Evolutionary conservation across 2,329 filamentous ascomycete genomes (phyloP).

Genomic region (Cercospora janseana): DNA sequence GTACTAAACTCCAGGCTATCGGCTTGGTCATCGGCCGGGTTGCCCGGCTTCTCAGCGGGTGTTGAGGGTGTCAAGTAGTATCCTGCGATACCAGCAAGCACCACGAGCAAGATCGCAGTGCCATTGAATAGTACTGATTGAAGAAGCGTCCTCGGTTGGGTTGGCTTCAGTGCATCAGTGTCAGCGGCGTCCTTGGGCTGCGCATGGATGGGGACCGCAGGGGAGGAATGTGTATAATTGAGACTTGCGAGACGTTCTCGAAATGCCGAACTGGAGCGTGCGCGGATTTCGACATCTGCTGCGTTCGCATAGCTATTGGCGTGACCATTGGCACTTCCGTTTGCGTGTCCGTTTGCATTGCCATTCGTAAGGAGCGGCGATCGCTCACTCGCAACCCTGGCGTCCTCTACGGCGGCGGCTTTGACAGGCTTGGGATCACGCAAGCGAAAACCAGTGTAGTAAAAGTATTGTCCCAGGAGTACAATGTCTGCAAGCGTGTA

Average conservation of each 20-base stretch:
- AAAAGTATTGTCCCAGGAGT: constrained; percentile 85
- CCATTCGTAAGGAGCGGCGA: constrained; percentile 39
- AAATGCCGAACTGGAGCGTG: constrained; percentile 41
- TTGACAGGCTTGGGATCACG: constrained; percentile 62
- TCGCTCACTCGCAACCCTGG: constrained; percentile 34
- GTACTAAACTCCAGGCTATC: constrained; percentile 65
- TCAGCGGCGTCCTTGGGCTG: constrained; percentile 40
- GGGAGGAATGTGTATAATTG: constrained; percentile 69
- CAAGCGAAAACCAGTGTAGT: constrained; percentile 85
- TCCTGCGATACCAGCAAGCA: constrained; percentile 75
- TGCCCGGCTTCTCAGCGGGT: constrained; percentile 26
- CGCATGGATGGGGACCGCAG: constrained; percentile 75
- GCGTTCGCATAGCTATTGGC: constrained; percentile 21
- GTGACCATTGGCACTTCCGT: constrained; percentile 2
- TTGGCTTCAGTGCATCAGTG: constrained; percentile 39
- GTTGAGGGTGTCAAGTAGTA: constrained; percentile 70
- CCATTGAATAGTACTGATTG: constrained; percentile 68
- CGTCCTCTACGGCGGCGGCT: constrained; percentile 25
- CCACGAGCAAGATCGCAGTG: constrained; percentile 75
- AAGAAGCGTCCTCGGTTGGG: constrained; percentile 42
- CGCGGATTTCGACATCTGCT: constrained; percentile 33
- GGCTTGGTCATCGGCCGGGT: constrained; percentile 41
- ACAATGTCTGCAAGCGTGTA: constrained; percentile 87
- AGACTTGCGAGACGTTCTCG: constrained; percentile 56
- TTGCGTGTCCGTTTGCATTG: constrained; percentile 31